Base-by-base conservation (phyloP, 306 rosid genomes). In the Trifolium fragiferum region DNA sequence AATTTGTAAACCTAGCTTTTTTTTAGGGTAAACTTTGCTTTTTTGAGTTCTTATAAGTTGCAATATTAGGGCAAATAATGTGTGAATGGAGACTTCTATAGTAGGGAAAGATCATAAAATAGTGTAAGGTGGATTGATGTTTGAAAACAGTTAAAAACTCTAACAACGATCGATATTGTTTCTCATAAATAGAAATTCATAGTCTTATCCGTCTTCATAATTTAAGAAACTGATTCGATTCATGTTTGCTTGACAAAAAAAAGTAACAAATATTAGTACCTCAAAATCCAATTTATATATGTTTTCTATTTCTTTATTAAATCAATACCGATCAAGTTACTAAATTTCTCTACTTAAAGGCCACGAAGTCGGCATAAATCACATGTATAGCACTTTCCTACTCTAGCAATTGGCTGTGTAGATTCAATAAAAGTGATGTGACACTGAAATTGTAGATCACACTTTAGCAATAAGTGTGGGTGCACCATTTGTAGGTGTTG, bases 401-500 rank as follows among this genome's bases (percentile, higher is more conserved):
- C 13, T 19, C 25, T 8, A 20, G 2, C 53, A 47, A 15, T 51
- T 51, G 63, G 25, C 30, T 3, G 2, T 25, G 30, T 25, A 25
- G 30, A 25, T 57, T 12, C 8, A 3, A 58, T 2, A 58, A 58
- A 58, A 58, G 64, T 58, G 64, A 58, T 58, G 18, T 25, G 38
- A 58, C 64, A 13, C 2, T 9, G 5, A 54, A 21, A 49, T 49
- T 49, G 55, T 49, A 49, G 20, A 49, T 49, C 8, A 8, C 59
- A 53, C 27, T 53, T 53, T 9, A 53, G 37, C 63, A 23, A 57
- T 57, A 57, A 57, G 63, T 57, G 63, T 57, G 37, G 33, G 37
- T 57, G 9, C 37, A 57, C 63, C 60, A 57, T 57, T 30, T 60
- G 66, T 60, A 60, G 41, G 41, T 60, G 20, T 10, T 23, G 7